Evolutionary conservation across 2,329 filamentous ascomycete genomes (phyloP), one percentile per base, ranked within the genome.

Genomic region (Ophiocordyceps australis): DNA sequence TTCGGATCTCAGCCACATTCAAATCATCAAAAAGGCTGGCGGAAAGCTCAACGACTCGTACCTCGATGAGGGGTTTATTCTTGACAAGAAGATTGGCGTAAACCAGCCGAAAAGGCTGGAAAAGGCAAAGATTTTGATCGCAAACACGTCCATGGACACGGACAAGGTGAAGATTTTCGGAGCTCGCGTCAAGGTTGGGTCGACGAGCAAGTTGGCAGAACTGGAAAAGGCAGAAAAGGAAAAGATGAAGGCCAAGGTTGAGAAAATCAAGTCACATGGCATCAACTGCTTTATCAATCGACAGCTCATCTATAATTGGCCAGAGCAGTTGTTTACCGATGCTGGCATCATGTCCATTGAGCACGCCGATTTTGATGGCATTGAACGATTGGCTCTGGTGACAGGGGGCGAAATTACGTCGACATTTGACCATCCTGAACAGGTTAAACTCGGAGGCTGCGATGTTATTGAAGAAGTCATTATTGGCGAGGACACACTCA

Each of bases 201-300:
- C 82, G 17, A 98, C 89, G 4, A 82, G 82, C 50, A 94, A 95
- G 64, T 68, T 98, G 25, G 89, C 89, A n/a, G 89, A 98, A 44
- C 64, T 98, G 28, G 89, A 98, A 55, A 93, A 91, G 66, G 89
- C 89, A 5, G 89, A 95, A 62, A 78, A 82, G 43, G 89, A 98
- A 43, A 95, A 95, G 74, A 98, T 98, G 89, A 91, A 85, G 65
- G 78, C 80, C 37, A 98, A 98, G 68, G 89, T 98, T 23, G 89
- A 98, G 35, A 86, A 82, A 55, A 98, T 98, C 61, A 98, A 95
- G 69, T 69, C 82, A 24, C 89, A 98, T 46, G 89, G 89, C 31
- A 94, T 98, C 59, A 98, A 98, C 68, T 95, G 89, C 65, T 98
- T 98, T 55, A 93, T 98, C 54, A 98, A 98, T 68, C 68, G 89